phyloP scores from a whole-genome alignment of 2,329 filamentous ascomycete species.

The Mycosphaerella sp. region DNA sequence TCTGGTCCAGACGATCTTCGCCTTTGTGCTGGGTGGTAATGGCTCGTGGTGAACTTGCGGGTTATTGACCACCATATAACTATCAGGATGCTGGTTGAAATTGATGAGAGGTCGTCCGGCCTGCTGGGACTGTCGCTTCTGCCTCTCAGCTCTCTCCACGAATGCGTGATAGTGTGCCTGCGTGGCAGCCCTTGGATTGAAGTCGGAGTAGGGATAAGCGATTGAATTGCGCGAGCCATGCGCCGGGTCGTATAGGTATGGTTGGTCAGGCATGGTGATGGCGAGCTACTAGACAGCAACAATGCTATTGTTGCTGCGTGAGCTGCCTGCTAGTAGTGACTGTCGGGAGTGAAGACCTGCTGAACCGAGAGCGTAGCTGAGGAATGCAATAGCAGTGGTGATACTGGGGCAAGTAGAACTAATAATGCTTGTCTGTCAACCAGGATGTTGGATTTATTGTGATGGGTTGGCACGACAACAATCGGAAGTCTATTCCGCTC shows the following conservation, averaged over 20 bases:
- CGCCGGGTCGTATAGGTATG: conserved; percentile 65
- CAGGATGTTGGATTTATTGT: conserved; percentile 2
- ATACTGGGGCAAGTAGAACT: neutral
- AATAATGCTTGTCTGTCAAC: conserved; percentile 2
- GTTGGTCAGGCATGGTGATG: conserved; percentile 40
- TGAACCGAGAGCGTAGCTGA: neutral
- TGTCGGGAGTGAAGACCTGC: neutral
- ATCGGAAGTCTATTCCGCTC: neutral
- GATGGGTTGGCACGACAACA: neutral
- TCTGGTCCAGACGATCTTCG: conserved; percentile 63
- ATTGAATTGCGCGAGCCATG: conserved; percentile 42
- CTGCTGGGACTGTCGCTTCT: conserved; percentile 54
- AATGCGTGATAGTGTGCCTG: conserved; percentile 63
- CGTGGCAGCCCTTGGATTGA: conserved; percentile 82
- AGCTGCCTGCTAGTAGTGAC: conserved; percentile 9
- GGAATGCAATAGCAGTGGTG: conserved; percentile 6
- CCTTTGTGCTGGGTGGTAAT: conserved; percentile 65
- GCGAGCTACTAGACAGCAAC: conserved; percentile 9
- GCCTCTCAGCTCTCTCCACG: conserved; percentile 43
- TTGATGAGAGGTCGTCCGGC: conserved; percentile 73
- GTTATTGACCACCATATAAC: conserved; percentile 59
- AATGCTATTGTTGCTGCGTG: conserved; percentile 9
- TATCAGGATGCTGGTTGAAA: conserved; percentile 81
- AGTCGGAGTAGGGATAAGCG: conserved; percentile 51
- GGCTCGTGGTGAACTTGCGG: conserved; percentile 56